Evolutionary conservation across 495 filamentous ascomycete species (phyloP), one percentile per base, ranked within the genome.

Genomic region (Tuber indicum): DNA sequence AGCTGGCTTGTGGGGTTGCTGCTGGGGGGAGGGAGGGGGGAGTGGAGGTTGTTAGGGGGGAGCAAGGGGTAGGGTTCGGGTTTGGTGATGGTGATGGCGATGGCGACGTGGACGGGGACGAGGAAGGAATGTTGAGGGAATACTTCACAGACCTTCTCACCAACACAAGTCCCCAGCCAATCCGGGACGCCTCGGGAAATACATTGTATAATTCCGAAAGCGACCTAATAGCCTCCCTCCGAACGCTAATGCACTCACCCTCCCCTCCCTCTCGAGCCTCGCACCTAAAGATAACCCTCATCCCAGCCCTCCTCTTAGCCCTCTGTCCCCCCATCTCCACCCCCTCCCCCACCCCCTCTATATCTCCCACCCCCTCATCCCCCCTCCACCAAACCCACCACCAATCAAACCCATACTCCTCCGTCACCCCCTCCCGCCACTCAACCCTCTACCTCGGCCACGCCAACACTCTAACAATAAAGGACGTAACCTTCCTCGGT

Each of bases 401-500:
- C 6, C 58, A 66, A 32, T 23, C 23, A 8, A 58, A 58, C 23
- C 58, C 52, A 10, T n/a, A 62, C n/a, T 0, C 52, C 52, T 14
- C 23, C 52, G 6, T 66, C 58, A 12, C 49, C 49, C 23, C 49
- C 8, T 58, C 58, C 10, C 58, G 16, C 49, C 58, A 66, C 12
- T 32, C n/a, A 32, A 16, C n/a, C 10, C n/a, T 66, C 58, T 66
- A 66, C 58, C 58, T 66, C 58, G 58, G 58, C 58, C 58, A 66
- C 58, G 83, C 75, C 85, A 93, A 93, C 75, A 86, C 91, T 72
- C 89, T 89, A 78, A 93, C 91, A 0, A 90, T 93, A 73, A 93
- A 93, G 78, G 91, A 93, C 83, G 88, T 91, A 73, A 92, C 92
- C 74, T 93, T 88, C 84, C 92, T 89, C 74, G 91, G 91, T 0